Percentiles rank a stretch among this genome's conserved stretches.
Evolutionary conservation across 371 early-diverging fungal species (phyloP).

Genomic region (Umbelopsis sp.): DNA sequence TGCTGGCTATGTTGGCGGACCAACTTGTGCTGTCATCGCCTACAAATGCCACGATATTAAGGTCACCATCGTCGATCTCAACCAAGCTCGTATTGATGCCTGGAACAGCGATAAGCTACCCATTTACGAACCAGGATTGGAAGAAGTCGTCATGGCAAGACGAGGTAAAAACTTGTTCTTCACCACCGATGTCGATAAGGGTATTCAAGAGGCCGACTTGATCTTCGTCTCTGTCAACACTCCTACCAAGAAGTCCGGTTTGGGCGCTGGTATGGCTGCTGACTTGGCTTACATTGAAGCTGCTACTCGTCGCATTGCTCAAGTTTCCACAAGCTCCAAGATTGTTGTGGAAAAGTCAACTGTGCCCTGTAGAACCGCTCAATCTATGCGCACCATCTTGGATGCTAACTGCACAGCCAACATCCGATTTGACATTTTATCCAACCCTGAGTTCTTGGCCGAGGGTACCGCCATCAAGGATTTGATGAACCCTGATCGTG

Average conservation of each 20-base stretch:
- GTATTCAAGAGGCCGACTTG: conserved; percentile 80
- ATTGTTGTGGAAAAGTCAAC: conserved; percentile 96
- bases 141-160: conserved; percentile 73
- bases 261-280: conserved; percentile 85
- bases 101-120: conserved; percentile 91
- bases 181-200: conserved; percentile 76
- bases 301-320: conserved; percentile 89
- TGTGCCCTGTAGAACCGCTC: conserved; percentile 94
- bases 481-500: conserved; percentile 89
- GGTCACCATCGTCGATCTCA: conserved; percentile 89
- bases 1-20: conserved; percentile 96
- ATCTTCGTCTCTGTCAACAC: conserved; percentile 93
- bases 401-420: conserved; percentile 77
- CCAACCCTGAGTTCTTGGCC: conserved; percentile 97
- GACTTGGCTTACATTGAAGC: conserved; percentile 86
- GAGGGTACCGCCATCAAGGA: conserved; percentile 93
- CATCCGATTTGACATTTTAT: conserved; percentile 86
- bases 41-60: conserved; percentile 85
- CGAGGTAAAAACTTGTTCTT: conserved; percentile 87
- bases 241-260: conserved; percentile 79
- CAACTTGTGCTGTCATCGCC: conserved; percentile 95
- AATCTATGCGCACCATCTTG: conserved; percentile 86
- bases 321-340: conserved; percentile 80
- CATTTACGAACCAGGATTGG: conserved; percentile 91
- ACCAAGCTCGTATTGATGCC: conserved; percentile 76